Evolutionary conservation across 805 yeast genomes (phyloP).

Genomic region (Teunomyces lycoperdinae): DNA sequence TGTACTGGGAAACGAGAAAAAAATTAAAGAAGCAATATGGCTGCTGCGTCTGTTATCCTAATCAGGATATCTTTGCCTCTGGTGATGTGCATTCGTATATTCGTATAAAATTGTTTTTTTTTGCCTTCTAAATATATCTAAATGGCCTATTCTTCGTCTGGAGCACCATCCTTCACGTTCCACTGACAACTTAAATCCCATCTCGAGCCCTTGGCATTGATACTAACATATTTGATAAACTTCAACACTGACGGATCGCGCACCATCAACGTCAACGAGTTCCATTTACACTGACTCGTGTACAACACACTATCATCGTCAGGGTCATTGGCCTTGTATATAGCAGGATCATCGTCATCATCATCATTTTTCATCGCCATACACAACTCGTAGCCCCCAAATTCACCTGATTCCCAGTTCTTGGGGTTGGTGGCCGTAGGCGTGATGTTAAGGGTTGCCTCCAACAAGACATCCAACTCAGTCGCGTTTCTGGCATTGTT

Average conservation of each 20-base stretch:
- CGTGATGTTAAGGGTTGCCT: slow-evolving; percentile 79
- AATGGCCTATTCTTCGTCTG: slow-evolving; percentile 37
- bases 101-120: background rate
- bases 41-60: background rate
- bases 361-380: slow-evolving; percentile 61
- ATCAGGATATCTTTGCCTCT: background rate
- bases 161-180: slow-evolving; percentile 55
- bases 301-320: slow-evolving; percentile 72
- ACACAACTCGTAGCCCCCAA: slow-evolving; percentile 92
- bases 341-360: slow-evolving; percentile 77
- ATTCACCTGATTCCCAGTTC: slow-evolving; percentile 86
- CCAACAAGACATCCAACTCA: slow-evolving; percentile 51
- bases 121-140: background rate
- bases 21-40: too few species aligned
- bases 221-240: slow-evolving; percentile 88
- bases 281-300: slow-evolving; percentile 83
- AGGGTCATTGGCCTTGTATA: slow-evolving; percentile 55
- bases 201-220: slow-evolving; percentile 82
- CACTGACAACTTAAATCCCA: slow-evolving; percentile 88
- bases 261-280: slow-evolving; percentile 68
- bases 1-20: too few species aligned
- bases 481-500: slow-evolving; percentile 32
- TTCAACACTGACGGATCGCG: slow-evolving; percentile 86
- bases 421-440: slow-evolving; percentile 53
- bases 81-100: background rate